Evolutionary conservation across 768 basidiomycete species (phyloP).

Genomic region (Scleroderma bovista): DNA sequence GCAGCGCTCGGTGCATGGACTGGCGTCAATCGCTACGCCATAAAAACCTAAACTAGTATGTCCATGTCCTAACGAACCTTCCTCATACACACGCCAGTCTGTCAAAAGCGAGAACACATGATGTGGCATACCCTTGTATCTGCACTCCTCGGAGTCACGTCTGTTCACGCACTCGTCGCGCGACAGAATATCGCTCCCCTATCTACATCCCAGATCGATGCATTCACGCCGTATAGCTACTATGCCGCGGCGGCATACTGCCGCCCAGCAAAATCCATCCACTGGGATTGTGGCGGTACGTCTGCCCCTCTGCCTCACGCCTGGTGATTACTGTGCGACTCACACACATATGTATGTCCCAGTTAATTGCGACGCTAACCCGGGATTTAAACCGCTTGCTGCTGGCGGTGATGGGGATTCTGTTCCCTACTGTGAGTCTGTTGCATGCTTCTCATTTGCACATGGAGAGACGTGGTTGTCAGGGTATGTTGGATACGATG

Average conservation of each 20-base stretch:
- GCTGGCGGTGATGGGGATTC: conserved; percentile 41
- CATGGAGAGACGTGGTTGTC: neutral
- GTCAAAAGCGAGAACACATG: too few species aligned
- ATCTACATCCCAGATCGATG: conserved; percentile 34
- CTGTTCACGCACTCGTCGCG: too few species aligned
- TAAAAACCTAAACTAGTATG: too few species aligned
- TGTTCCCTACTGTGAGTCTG: conserved; percentile 39
- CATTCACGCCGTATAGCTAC: conserved; percentile 43
- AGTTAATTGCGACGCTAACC: conserved; percentile 45
- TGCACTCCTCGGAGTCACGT: too few species aligned
- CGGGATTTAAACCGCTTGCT: conserved; percentile 42
- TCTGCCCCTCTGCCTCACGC: neutral
- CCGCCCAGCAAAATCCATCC: conserved; percentile 32
- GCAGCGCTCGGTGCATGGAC: too few species aligned
- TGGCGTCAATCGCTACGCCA: too few species aligned
- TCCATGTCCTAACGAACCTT: too few species aligned
- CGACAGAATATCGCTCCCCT: conserved; percentile 37
- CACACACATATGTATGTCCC: neutral
- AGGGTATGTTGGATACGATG: conserved; percentile 55
- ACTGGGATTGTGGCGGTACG: conserved; percentile 54
- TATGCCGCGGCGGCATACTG: conserved; percentile 53
- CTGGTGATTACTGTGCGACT: neutral
- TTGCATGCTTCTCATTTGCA: neutral
- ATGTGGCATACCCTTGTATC: too few species aligned
- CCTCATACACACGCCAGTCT: too few species aligned